These are phyloP conservation scores for Sporothrix curviconia DNA, from an alignment of 2,329 filamentous ascomycete genomes.

Conservation along the genomic window DNA sequence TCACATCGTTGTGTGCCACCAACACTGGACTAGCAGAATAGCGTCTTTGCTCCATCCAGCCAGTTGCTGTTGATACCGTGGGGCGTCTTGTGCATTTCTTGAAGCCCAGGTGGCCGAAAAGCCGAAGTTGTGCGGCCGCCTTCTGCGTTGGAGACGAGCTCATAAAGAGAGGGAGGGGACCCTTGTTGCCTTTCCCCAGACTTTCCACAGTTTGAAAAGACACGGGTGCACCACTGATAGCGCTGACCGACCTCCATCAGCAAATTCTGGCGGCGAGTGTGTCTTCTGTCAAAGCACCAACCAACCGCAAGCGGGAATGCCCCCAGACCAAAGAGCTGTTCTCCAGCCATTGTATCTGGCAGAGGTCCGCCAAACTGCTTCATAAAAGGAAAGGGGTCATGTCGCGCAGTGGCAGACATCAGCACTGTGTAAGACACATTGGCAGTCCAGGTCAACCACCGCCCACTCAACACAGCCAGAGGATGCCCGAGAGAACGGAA, in stretches of 20 bases:
- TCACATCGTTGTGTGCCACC: conserved; percentile 8
- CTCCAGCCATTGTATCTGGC: too few relatives aligned
- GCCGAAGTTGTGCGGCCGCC: conserved; percentile 1
- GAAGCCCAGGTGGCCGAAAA: not conserved
- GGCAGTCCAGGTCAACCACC: not conserved
- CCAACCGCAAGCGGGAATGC: too few relatives aligned
- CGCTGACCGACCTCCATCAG: conserved; percentile 8
- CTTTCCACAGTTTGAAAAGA: conserved; percentile 6
- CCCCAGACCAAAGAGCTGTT: too few relatives aligned
- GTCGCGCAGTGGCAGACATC: too few relatives aligned
- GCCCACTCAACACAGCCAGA: not conserved
- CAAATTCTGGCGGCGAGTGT: too few relatives aligned
- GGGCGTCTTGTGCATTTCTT: not conserved
- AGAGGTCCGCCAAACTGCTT: too few relatives aligned
- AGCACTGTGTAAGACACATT: too few relatives aligned
- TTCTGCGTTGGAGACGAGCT: too few relatives aligned
- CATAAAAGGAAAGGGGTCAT: too few relatives aligned
- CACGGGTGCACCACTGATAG: not conserved
- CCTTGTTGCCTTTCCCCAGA: conserved; percentile 16
- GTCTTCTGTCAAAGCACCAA: too few relatives aligned
- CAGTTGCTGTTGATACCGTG: conserved; percentile 3
- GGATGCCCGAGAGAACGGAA: not conserved
- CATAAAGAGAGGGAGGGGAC: not conserved
- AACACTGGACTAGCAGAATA: not conserved
- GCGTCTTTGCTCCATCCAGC: conserved; percentile 1